Evolutionary conservation across 2,329 filamentous ascomycete genomes (phyloP), one percentile per base, ranked within the genome.

Genomic region (Trichoderma sp.): DNA sequence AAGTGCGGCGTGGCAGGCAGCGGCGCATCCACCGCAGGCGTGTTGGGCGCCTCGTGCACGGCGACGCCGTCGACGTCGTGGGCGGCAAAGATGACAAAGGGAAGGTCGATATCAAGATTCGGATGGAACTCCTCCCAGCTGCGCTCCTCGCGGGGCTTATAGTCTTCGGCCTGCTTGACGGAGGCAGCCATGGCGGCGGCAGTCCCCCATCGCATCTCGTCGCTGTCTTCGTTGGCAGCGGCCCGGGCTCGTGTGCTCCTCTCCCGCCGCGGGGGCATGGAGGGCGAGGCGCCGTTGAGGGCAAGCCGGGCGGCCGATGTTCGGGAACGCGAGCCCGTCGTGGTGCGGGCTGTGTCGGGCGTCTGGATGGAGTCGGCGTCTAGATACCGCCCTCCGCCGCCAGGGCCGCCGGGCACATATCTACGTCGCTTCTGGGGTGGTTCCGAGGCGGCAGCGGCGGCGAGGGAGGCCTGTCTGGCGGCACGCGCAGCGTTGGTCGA

Each of bases 121-220:
- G 92, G 93, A 77, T 99, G 95, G 69, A 98, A 98, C 75, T 99
- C 95, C 73, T 97, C 93, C 93, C 94, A 99, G 60, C 92, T 92
- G 68, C 94, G 88, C 80, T 99, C 95, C 78, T 99, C 95, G 73
- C 95, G 86, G 39, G 95, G 95, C 76, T 99, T 99, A 79, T 98
- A 98, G 58, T 94, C 93, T 80, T 98, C 95, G 72, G 88, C 93
- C 74, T 97, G 93, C 70, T 92, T 91, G 66, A 95, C 90, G 4
- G 91, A 90, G 6, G 92, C 93, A 58, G 93, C 92, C 26, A 93
- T 91, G 30, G 93, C 93, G 14, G 94, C 92, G n/a, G 90, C 92
- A 52, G 91, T 94, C 71, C 90, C 92, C 77, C 91, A 96, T 69
- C 91, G 86, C 75, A 91, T 90, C 70, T 81, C 83, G 69, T 85